phyloP scores from a whole-genome alignment of 2,329 filamentous ascomycete species.

The Apiospora aurea region DNA sequence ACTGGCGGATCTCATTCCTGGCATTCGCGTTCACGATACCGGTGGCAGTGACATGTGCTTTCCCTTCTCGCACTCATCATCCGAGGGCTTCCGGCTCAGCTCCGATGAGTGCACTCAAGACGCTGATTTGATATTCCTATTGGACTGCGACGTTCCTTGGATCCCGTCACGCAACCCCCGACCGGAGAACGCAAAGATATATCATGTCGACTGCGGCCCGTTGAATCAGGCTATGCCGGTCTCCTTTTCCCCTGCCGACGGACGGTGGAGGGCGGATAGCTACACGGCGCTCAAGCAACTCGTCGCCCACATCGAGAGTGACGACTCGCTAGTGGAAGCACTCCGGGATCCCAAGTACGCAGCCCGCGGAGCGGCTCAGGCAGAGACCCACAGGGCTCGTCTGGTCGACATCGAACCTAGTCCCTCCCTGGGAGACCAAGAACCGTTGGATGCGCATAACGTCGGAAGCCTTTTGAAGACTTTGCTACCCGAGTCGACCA shows the following conservation, averaged over 20 bases:
- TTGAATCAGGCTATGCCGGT: conserved; percentile 69
- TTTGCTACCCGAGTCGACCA: conserved; percentile 53
- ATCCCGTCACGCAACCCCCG: conserved; percentile 70
- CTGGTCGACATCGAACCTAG: conserved; percentile 35
- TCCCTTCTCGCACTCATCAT: conserved; percentile 44
- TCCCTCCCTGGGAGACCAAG: conserved; percentile 32
- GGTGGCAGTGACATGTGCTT: conserved; percentile 58
- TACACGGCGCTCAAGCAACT: conserved; percentile 50
- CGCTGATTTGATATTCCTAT: conserved; percentile 69
- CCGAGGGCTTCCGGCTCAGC: conserved; percentile 62
- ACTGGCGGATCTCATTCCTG: conserved; percentile 54
- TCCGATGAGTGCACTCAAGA: conserved; percentile 64
- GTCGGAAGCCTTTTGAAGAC: conserved; percentile 35
- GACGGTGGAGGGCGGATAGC: conserved; percentile 58
- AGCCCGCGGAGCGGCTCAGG: conserved; percentile 28
- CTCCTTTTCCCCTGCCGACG: conserved; percentile 61
- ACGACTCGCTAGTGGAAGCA: conserved; percentile 21
- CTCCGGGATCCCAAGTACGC: conserved; percentile 42
- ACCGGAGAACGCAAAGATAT: conserved; percentile 61
- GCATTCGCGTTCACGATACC: conserved; percentile 58
- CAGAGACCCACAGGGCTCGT: conserved; percentile 32
- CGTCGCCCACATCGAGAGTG: conserved; percentile 33
- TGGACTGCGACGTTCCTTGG: conserved; percentile 76
- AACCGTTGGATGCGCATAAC: conserved; percentile 35
- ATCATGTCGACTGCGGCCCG: conserved; percentile 72